Percentiles rank a stretch among this genome's conserved stretches.
Conservation (phyloP, 345 rosid species). For the Salix dunnii region DNA sequence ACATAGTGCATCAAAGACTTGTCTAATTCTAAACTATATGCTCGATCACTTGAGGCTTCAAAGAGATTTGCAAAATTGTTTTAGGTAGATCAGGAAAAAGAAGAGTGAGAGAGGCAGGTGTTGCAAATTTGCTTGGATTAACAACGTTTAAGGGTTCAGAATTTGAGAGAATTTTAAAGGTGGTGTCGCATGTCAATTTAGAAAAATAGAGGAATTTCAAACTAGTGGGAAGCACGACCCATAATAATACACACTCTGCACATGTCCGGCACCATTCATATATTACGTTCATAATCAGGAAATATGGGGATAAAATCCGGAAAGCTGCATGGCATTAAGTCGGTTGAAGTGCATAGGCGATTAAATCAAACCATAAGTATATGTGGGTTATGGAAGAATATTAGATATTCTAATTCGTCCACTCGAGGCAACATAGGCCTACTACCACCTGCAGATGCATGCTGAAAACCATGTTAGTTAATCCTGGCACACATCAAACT, state of each 20-base stretch:
- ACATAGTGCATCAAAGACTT: too few relatives aligned
- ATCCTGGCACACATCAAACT: neutral
- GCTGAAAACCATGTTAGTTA: slow-evolving; percentile 2
- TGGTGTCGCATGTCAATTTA: neutral
- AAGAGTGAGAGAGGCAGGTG: neutral
- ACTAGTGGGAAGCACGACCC: neutral
- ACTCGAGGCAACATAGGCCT: neutral
- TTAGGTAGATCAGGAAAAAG: neutral
- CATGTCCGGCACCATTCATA: neutral
- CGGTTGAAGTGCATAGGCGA: neutral
- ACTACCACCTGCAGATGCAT: neutral
- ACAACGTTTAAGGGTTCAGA: neutral
- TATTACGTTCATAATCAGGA: neutral
- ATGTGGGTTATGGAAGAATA: neutral
- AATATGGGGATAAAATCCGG: neutral
- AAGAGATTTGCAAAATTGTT: neutral
- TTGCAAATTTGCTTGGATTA: neutral
- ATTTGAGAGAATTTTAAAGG: neutral
- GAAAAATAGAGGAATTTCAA: neutral
- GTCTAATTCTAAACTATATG: too few relatives aligned
- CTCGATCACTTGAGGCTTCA: too few relatives aligned
- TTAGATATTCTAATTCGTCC: neutral
- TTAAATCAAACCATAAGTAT: neutral
- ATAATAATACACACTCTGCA: neutral
- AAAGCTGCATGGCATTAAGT: neutral